These are phyloP conservation scores for Podospora pseudoanserina DNA, from an alignment of 495 filamentous ascomycete species.

Conservation along the genomic window DNA sequence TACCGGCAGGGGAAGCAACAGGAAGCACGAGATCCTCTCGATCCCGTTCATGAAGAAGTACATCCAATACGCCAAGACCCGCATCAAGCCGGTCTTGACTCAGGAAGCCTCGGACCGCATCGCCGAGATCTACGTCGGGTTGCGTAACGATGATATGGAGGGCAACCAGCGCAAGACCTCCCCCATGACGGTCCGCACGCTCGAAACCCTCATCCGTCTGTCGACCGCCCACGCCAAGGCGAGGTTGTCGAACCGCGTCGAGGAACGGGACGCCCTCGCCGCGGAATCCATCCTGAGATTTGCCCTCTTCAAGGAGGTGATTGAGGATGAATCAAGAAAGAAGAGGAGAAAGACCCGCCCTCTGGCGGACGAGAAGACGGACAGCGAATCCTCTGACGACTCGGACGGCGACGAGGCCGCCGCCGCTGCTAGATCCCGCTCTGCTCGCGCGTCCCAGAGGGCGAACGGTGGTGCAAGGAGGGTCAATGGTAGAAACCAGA, in stretches of 20 bases:
- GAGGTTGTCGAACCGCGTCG: conserved; percentile 85
- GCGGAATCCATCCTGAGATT: conserved; percentile 91
- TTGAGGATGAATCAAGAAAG: conserved; percentile 82
- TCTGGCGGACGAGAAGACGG: conserved; percentile 31
- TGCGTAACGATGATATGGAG: conserved; percentile 94
- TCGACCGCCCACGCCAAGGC: conserved; percentile 95
- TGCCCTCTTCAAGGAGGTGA: conserved; percentile 95
- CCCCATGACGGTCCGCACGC: conserved; percentile 93
- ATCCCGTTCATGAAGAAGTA: conserved; percentile 99
- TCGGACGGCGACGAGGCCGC: conserved; percentile 35
- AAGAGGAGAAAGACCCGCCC: conserved; percentile 54
- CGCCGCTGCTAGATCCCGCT: conserved; percentile 25
- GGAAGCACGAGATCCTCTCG: conserved; percentile 85
- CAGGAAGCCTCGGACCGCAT: conserved; percentile 92
- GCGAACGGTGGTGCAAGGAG: conserved; percentile 9
- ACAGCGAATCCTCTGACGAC: conserved; percentile 31
- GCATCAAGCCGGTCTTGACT: conserved; percentile 87
- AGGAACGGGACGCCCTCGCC: conserved; percentile 81
- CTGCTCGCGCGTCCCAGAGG: conserved; percentile 30
- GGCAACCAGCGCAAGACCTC: conserved; percentile 90
- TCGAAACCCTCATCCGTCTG: conserved; percentile 96
- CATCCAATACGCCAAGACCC: conserved; percentile 93
- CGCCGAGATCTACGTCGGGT: conserved; percentile 83
- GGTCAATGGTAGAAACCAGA: conserved; percentile 15
- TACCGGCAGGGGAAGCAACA: conserved; percentile 64